Evolutionary conservation across 1,139 yeast genomes (phyloP), one percentile per base, ranked within the genome.

Genomic region (Hemisphaericaspora lyxosophila): DNA sequence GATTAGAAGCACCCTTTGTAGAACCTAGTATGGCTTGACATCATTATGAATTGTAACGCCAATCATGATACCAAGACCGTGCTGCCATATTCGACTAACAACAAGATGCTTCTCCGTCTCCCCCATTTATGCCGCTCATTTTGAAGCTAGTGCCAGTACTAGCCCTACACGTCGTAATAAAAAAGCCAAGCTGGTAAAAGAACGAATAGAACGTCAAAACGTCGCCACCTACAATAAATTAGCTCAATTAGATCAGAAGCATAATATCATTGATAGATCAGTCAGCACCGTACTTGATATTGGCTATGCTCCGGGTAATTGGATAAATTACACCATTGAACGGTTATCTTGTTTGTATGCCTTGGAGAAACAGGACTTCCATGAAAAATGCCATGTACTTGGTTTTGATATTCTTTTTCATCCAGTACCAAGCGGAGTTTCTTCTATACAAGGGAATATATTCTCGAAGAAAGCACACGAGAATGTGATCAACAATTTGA

Each of bases 261-360:
- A 57, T 43, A 40, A 46, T 1, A 47, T 70, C 3, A 59, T 70
- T 42, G 49, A 59, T 40, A 19, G 42, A 7, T 34, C 39, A 1
- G 64, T 67, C 3, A 53, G 53, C 5, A 60, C 55, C 35, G 65
- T 68, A 4, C 26, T 71, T 4, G 75, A 71, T 44, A 46, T 70
- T 17, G 98, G 98, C 1, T 92, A 75, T 57, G 95, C 95, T 0
- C 98, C 98, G 0, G 98, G 98, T 0, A 90, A 95, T 25, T 92
- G 98, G 98, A 75, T 90, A 9, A 87, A 82, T 48, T 94, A 85
- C 23, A 84, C 95, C 6, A 55, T 58, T 31, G 44, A 55, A 24
- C 49, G 59, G 23, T 47, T 71, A 42, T 54, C 62, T 29, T 49
- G 52, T 26, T 37, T 61, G 2, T 69, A 69, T 45, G 48, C 42